Percentiles rank a stretch among this genome's conserved stretches.
These are phyloP conservation scores for Pulicaria dysenterica DNA, from an alignment of 129 eudicot species.

Conservation along the genomic window DNA sequence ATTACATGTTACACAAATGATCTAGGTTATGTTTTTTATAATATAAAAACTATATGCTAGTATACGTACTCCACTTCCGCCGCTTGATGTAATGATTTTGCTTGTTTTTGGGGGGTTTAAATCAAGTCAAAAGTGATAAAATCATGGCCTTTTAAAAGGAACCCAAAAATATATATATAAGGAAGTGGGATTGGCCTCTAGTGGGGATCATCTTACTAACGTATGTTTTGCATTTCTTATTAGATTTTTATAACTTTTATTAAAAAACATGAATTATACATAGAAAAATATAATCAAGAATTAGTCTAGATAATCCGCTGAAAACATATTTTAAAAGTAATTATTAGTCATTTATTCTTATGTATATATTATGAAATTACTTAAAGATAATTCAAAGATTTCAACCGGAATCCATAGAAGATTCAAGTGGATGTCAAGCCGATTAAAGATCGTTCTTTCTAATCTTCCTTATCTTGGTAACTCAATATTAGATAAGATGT, in stretches of 20 bases:
- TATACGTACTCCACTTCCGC: conserved; percentile 38
- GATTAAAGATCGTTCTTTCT: too few relatives aligned
- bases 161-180: conserved; percentile 13
- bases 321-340: too few relatives aligned
- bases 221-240: not conserved
- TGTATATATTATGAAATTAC: too few relatives aligned
- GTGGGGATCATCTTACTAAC: conserved; percentile 18
- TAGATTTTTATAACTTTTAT: not conserved
- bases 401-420: too few relatives aligned
- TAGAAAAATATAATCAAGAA: not conserved
- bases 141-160: conserved; percentile 24
- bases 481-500: too few relatives aligned
- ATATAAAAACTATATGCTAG: not conserved
- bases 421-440: too few relatives aligned
- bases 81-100: conserved; percentile 46
- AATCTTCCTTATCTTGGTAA: too few relatives aligned
- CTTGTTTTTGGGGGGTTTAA: conserved; percentile 33
- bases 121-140: conserved; percentile 40
- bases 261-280: not conserved
- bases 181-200: conserved; percentile 36
- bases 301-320: too few relatives aligned
- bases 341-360: too few relatives aligned
- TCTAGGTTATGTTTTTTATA: not conserved
- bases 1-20: not conserved
- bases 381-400: too few relatives aligned